These are phyloP conservation scores for Jatropha podagrica DNA, from an alignment of 441 rosid species.

Conservation along the genomic window DNA sequence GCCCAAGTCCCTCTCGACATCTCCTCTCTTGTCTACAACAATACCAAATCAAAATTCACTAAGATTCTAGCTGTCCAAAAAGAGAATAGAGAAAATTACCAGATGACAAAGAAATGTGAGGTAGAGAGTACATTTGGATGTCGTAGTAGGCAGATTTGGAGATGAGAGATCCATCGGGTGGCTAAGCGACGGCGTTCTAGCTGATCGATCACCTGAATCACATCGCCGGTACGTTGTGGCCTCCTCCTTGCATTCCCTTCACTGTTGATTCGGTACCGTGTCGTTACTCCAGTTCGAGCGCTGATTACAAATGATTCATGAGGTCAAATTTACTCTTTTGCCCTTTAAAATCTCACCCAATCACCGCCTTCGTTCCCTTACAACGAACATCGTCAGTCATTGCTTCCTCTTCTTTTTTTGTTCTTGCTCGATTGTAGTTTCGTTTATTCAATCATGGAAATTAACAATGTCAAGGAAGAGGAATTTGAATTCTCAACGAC, in stretches of 20 bases:
- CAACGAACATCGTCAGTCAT: no score
- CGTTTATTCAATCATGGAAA: slow-evolving; percentile 34
- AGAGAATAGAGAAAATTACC: neutral
- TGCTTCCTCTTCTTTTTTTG: no score
- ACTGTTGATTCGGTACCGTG: slow-evolving; percentile 41
- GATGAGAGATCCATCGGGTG: slow-evolving; percentile 87
- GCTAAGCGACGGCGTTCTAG: slow-evolving; percentile 94
- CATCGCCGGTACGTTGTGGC: slow-evolving; percentile 76
- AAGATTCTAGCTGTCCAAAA: slow-evolving; percentile 1
- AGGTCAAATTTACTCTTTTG: no score
- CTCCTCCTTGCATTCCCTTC: slow-evolving; percentile 44
- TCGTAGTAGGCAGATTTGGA: slow-evolving; percentile 82
- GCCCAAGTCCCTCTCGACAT: slow-evolving; percentile 89
- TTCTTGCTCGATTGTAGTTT: neutral
- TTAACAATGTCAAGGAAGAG: slow-evolving; percentile 49
- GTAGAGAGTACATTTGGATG: slow-evolving; percentile 67
- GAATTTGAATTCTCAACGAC: slow-evolving; percentile 85
- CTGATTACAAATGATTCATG: no score
- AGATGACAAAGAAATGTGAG: neutral
- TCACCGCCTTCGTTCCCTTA: no score
- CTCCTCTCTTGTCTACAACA: slow-evolving; percentile 85
- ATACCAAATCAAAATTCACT: slow-evolving; percentile 2
- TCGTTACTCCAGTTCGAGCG: neutral
- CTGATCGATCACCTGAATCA: slow-evolving; percentile 80
- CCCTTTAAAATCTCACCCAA: no score